phyloP scores from a whole-genome alignment of 768 basidiomycete genomes.

The Tulasnella sp. region DNA sequence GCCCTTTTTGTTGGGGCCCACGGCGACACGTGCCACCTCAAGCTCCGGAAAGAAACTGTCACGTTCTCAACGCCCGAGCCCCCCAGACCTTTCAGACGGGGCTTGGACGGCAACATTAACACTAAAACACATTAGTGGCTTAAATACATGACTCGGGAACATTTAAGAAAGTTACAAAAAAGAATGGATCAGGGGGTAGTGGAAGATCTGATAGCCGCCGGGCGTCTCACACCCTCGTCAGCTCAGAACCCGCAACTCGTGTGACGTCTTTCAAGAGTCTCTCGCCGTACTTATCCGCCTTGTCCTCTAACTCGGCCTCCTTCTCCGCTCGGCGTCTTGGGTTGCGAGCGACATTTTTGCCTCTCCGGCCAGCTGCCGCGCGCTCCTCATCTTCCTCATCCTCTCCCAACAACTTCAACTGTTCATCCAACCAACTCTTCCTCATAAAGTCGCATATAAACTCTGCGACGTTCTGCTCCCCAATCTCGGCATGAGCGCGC shows the following conservation, averaged over 20 bases:
- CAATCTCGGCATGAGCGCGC: conserved; percentile 75
- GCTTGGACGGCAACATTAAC: background rate
- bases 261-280: conserved; percentile 18
- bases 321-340: background rate
- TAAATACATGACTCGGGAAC: background rate
- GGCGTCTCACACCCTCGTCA: conserved; percentile 5
- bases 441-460: conserved; percentile 82
- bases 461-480: conserved; percentile 66
- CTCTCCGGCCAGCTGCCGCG: background rate
- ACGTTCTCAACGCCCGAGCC: too few relatives aligned
- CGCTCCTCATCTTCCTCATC: conserved; percentile 21
- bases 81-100: background rate
- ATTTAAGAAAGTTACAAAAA: background rate
- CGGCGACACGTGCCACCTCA: background rate
- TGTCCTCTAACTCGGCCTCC: background rate
- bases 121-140: background rate
- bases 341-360: conserved; percentile 15
- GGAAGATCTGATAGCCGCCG: background rate
- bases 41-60: background rate
- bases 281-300: conserved; percentile 18
- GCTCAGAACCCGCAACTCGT: conserved; percentile 11
- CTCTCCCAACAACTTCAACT: conserved; percentile 8
- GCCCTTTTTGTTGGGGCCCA: background rate
- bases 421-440: conserved; percentile 23
- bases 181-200: background rate